A percentile compares a stretch with the other conserved stretches of the same genome.
Conservation (phyloP, 257 asterid genomes). For the Solanum medicagineum region DNA sequence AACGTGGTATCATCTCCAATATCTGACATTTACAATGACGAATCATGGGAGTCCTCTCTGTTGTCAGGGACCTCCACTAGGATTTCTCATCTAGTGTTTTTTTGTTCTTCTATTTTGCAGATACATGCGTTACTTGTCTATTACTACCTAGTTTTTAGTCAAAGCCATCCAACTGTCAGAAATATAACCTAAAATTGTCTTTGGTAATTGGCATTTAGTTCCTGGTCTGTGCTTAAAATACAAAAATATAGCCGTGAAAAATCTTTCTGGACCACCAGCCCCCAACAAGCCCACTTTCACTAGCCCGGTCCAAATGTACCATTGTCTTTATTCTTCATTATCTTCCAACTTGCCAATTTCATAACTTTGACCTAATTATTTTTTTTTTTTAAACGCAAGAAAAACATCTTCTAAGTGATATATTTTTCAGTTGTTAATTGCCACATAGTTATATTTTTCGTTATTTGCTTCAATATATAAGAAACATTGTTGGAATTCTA, state of each 20-base stretch:
- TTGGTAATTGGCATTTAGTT: background rate
- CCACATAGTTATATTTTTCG: background rate
- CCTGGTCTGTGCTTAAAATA: background rate
- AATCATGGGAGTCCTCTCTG: background rate
- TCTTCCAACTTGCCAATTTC: background rate
- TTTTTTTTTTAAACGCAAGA: background rate
- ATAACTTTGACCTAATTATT: background rate
- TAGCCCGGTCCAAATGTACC: background rate
- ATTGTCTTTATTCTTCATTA: background rate
- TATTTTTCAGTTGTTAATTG: background rate
- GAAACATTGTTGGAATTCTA: background rate
- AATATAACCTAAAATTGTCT: background rate
- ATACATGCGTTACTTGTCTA: background rate
- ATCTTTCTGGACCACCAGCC: background rate
- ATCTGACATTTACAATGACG: background rate
- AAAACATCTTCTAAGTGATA: background rate
- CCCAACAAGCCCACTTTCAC: background rate
- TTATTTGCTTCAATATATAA: too few species aligned
- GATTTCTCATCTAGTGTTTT: background rate
- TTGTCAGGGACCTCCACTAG: background rate
- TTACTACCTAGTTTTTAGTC: background rate
- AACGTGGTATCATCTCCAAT: background rate
- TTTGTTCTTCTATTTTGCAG: background rate
- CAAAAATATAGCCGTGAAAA: background rate
- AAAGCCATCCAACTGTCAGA: background rate